Base-by-base conservation (phyloP, 2,329 filamentous ascomycete genomes). In the Talaromyces sp. region DNA sequence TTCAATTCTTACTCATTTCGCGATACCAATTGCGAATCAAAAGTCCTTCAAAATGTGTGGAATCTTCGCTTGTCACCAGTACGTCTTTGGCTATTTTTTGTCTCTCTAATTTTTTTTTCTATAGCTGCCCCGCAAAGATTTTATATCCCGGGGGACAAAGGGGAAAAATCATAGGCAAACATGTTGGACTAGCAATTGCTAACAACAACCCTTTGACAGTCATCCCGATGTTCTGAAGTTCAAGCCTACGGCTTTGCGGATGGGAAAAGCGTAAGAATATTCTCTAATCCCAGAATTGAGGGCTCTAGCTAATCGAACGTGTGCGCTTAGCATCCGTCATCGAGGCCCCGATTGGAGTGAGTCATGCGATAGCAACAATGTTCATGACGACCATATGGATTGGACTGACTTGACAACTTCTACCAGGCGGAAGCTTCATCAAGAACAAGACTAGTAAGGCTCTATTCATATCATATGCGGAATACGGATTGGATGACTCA, bases 341-440 rank as follows among this genome's bases (percentile, higher is more conserved):
- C 90, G 95, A 80, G 95, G 95, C 73, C 95, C 95, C 75, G 95
- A 99, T 84, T 99, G 95, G 95, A 97, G 92, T 95, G 84, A 90
- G 91, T 87, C 74, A 75, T 54, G 36, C 6, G 10, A 40, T 17
- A 45, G 25, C 34, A 45, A 19, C 56, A 45, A 56, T 36, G 29
- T 36, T 43, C 13, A n/a, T 13, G 56, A 27, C 27, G 36, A 45
- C 27, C 3, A 25, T 5, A 59, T 34, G 53, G 29, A 36, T 47
- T 63, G 60, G 62, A 45, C 74, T 72, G 68, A 70, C 63, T 63
- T 67, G 56, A 34, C 43, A 47, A 45, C 38, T 25, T 65, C 69
- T 58, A 51, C 15, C 73, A 95, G 91, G 93, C 77, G 95, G 95
- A 79, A 98, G 90, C 83, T 86, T 93, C 76, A 90, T 91, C 74